Base-by-base conservation (phyloP, 2,329 filamentous ascomycete species). In the Drechslerella coelobrocha region DNA sequence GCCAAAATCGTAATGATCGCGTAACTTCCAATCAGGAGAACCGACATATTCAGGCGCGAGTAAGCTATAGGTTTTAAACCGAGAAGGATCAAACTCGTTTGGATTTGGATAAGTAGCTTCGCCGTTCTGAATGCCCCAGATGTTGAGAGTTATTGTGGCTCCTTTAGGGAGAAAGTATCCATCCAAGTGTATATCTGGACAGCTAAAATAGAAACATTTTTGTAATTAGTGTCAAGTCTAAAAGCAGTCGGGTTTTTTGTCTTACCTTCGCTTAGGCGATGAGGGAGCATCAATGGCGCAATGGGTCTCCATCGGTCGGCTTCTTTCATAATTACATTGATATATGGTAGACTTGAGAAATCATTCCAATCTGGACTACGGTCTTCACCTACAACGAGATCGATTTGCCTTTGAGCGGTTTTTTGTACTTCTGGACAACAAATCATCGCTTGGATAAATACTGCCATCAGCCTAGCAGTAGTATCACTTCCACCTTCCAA, bases 11-110 rank as follows among this genome's bases (percentile, higher is more conserved):
- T 84, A 85, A 12, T 83, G 81, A 54, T 85, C 84, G 10, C 83
- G 79, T 0, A 78, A 45, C 24, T 63, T 56, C 60, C 60, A 63
- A 24, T 63, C 43, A 9, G 51, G 17, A n/a, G 57, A 56, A 2
- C 34, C 60, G 17, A 51, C 60, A 17, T 63, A 63, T 14, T 63
- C 60, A 0, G 84, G 89, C 0, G 86, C 87, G 0, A 87, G 86
- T 81, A 84, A 89, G 14, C 79, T 79, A n/a, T 83, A 78, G 74
- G 87, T 83, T 12, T 89, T 81, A 80, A 84, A 89, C 39, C 86
- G 83, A 73, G 87, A 85, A 0, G 87, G 86, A 29, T 81, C 83
- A 78, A 83, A 89, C 73, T 79, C 82, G 53, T 88, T 85, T 14
- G 85, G 84, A 75, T 88, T 83, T 1, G 86, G 86, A 74, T 89